Evolutionary conservation across 2,329 filamentous ascomycete genomes (phyloP), one percentile per base, ranked within the genome.

Genomic region (Monilinia fructigena): DNA sequence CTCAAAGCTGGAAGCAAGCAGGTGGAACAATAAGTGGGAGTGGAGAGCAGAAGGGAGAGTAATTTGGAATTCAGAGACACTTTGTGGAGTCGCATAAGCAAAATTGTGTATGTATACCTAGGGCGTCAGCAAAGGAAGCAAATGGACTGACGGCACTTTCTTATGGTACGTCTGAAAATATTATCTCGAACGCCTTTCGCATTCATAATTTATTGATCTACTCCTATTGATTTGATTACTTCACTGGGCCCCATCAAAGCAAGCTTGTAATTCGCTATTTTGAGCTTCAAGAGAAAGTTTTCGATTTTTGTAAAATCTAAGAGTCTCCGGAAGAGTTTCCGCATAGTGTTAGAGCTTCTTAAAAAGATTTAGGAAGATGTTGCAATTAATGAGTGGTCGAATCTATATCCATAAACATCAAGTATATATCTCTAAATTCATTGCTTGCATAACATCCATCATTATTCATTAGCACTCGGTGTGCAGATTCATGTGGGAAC

Each of bases 1-100:
- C 94, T 66, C 89, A 93, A 77, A 87, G 88, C 72, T 98, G 94
- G 75, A 76, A 76, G 58, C 71, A 76, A 65, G 70, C 73, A 69
- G 75, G 75, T 66, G 75, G 75, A 6, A 58, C 65, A 23, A 67
- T 67, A 38, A 26, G 38, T 14, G 65, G 64, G 55, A 28, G 64
- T 12, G 58, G 64, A 28, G 55, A 53, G 16, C n/a, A 64, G 35
- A 63, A 31, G n/a, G 26, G 18, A 55, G 23, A 18, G 52, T 28
- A 45, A 63, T 55, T 28, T 26, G 48, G 5, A 23, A n/a, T 20
- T 63, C n/a, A 10, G 16, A 11, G 11, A 35, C 28, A 18, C n/a
- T 47, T 31, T 28, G 20, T 14, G 11, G 38, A 10, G 18, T 52
- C 10, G 48, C n/a, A 48, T 2, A 20, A 59, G 26, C 4, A 8